Evolutionary conservation across 2,329 filamentous ascomycete genomes (phyloP).

Genomic region (Cladorrhinum sp.): DNA sequence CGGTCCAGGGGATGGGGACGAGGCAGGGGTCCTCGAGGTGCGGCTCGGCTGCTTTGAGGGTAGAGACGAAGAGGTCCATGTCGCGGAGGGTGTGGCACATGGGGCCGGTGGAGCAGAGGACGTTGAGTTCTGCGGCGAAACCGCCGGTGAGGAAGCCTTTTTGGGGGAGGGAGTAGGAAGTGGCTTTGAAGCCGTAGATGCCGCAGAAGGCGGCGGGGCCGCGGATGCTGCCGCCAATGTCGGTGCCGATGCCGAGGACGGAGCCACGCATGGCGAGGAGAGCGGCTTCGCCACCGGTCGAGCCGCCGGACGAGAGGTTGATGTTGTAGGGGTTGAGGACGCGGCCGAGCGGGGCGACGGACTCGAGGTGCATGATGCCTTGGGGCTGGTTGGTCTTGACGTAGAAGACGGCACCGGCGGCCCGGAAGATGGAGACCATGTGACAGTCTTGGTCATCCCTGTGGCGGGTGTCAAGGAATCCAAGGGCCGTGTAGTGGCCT

Average conservation of each 20-base stretch:
- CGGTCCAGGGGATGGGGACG: constrained; percentile 32
- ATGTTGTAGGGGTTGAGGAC: constrained; percentile 37
- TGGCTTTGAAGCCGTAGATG: constrained; percentile 32
- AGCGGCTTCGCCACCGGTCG: constrained; percentile 38
- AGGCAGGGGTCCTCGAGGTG: constrained; percentile 31
- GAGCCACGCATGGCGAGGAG: constrained; percentile 35
- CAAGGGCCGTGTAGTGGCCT: constrained; percentile 44
- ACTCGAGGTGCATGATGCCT: constrained; percentile 30
- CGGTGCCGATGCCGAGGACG: constrained; percentile 36
- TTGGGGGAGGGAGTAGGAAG: constrained; percentile 28
- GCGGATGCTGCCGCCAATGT: constrained; percentile 35
- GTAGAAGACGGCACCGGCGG: constrained; percentile 31
- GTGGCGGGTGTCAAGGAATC: constrained; percentile 20
- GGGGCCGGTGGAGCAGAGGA: constrained; percentile 35
- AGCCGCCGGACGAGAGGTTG: constrained; percentile 34
- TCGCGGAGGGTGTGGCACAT: constrained; percentile 34
- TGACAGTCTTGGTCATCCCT: constrained; percentile 27
- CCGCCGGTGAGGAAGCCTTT: constrained; percentile 27
- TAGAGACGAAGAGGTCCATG: constrained; percentile 35
- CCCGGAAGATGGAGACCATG: constrained; percentile 30
- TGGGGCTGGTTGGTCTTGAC: constrained; percentile 33
- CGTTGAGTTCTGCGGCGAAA: constrained; percentile 33
- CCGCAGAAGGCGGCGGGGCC: constrained; percentile 33
- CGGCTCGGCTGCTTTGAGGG: constrained; percentile 27
- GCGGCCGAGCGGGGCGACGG: constrained; percentile 35